Percentiles rank a stretch among this genome's conserved stretches.
Conservation (phyloP, 768 basidiomycete genomes). For the Mycena rebaudengoi region DNA sequence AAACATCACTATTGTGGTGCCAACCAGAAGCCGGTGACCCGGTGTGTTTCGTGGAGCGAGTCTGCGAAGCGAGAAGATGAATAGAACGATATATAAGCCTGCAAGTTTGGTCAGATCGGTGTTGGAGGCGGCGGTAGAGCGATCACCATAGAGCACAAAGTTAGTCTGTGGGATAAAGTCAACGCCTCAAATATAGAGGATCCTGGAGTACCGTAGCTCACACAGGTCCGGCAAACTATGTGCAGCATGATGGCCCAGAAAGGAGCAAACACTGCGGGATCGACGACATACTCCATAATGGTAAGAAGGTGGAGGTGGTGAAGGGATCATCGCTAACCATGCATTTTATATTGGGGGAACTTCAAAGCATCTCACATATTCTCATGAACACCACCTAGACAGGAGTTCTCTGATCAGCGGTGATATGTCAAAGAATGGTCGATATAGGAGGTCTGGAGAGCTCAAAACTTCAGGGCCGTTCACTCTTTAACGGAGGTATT, state of each 20-base stretch:
- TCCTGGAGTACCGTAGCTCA: neutral
- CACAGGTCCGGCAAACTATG: conserved; percentile 1
- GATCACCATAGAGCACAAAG: conserved; percentile 9
- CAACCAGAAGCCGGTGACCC: conserved; percentile 1
- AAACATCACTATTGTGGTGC: conserved; percentile 1
- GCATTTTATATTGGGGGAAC: conserved; percentile 3
- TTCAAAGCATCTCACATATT: no score
- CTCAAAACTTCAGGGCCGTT: no score
- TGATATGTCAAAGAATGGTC: no score
- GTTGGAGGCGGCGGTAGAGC: neutral
- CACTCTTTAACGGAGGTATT: no score
- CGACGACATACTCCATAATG: conserved; percentile 7
- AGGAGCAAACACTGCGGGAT: conserved; percentile 6
- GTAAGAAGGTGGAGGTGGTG: conserved; percentile 3
- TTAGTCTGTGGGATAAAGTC: conserved; percentile 4
- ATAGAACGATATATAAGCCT: conserved; percentile 10
- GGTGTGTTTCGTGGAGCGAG: conserved; percentile 6
- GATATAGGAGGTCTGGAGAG: no score
- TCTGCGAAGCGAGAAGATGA: conserved; percentile 1
- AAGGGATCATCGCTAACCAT: conserved; percentile 2
- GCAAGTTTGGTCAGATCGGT: neutral
- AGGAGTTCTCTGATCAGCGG: no score
- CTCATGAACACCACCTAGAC: no score
- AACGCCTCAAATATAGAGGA: conserved; percentile 4
- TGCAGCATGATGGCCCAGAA: neutral